Percentiles rank a stretch among this genome's conserved stretches.
phyloP scores from a whole-genome alignment of 441 rosid species.

The Melastoma candidum region DNA sequence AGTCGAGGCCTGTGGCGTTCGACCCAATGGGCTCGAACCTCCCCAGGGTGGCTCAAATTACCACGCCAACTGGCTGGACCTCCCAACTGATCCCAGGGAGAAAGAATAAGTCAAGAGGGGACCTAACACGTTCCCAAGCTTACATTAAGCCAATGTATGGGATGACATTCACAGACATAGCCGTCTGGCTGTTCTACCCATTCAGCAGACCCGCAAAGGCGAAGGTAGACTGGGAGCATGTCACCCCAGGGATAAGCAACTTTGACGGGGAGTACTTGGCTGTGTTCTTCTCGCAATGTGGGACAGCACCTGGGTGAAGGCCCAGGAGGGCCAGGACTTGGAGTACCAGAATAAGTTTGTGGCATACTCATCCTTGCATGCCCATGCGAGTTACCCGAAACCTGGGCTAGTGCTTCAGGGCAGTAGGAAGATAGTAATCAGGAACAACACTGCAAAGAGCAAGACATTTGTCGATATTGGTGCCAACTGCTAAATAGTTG shows the following conservation, averaged over 20 bases:
- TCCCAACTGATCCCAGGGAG: constrained; percentile 5
- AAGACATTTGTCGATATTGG: background rate
- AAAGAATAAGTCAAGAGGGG: constrained; percentile 12
- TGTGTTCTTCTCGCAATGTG: constrained; percentile 10
- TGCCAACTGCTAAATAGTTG: background rate
- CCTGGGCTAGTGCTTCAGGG: constrained; percentile 15
- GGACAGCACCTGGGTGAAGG: constrained; percentile 12
- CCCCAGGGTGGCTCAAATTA: constrained; percentile 12
- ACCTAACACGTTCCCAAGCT: constrained; percentile 7
- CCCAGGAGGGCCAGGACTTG: constrained; percentile 10
- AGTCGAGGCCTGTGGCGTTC: constrained; percentile 3
- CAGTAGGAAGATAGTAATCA: constrained; percentile 5
- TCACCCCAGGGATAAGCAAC: constrained; percentile 12
- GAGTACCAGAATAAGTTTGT: constrained; percentile 11
- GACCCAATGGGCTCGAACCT: constrained; percentile 9
- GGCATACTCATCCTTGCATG: constrained; percentile 13
- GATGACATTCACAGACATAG: constrained; percentile 9
- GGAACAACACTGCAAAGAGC: constrained; percentile 13
- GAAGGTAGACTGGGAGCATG: constrained; percentile 13
- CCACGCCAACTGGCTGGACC: constrained; percentile 13
- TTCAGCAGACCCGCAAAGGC: constrained; percentile 13
- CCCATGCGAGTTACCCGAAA: constrained; percentile 13
- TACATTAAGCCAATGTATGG: constrained; percentile 15
- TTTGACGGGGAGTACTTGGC: constrained; percentile 11
- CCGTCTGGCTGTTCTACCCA: constrained; percentile 15